A percentile compares a stretch with the other conserved stretches of the same genome.
Conservation (phyloP, 257 asterid genomes). For the Buddleja alternifolia region DNA sequence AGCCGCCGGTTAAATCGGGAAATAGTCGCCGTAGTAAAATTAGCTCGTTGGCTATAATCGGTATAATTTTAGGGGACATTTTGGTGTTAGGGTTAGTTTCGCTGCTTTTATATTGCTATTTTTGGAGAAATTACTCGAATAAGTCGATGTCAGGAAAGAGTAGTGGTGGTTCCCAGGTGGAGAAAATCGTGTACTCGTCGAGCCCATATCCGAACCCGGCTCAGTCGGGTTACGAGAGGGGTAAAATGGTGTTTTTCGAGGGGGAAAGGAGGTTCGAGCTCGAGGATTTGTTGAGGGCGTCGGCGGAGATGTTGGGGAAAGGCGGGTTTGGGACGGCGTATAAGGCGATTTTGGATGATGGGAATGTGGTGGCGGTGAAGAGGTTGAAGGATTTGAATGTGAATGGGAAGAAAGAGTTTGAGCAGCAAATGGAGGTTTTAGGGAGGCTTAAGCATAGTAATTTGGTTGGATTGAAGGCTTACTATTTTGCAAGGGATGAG, state of each 20-base stretch:
- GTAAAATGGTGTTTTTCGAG: constrained; percentile 76
- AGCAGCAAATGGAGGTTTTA: constrained; percentile 83
- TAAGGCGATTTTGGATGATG: constrained; percentile 85
- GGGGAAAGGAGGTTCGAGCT: constrained; percentile 82
- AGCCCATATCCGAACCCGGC: constrained; percentile 66
- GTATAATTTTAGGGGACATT: constrained; percentile 72
- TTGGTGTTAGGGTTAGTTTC: constrained; percentile 55
- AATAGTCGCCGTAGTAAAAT: constrained; percentile 43
- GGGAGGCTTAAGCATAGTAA: constrained; percentile 79
- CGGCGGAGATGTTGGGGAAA: constrained; percentile 93
- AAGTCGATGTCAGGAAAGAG: constrained; percentile 30
- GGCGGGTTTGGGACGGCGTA: constrained; percentile 91
- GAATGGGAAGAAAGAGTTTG: constrained; percentile 73
- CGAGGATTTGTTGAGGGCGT: constrained; percentile 86
- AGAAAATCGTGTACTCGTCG: constrained; percentile 72
- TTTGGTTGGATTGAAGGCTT: constrained; percentile 79
- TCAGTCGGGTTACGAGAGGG: constrained; percentile 56
- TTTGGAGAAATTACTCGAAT: constrained; percentile 50
- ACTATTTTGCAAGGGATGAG: constrained; percentile 83
- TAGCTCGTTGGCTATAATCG: constrained; percentile 57
- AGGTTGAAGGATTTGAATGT: constrained; percentile 71
- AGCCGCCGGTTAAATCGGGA: constrained; percentile 33
- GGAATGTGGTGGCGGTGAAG: constrained; percentile 82
- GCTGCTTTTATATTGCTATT: constrained; percentile 64
- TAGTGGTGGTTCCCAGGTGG: constrained; percentile 34